phyloP scores from a whole-genome alignment of 176 grass and related monocot species.

The Oryza nivara region DNA sequence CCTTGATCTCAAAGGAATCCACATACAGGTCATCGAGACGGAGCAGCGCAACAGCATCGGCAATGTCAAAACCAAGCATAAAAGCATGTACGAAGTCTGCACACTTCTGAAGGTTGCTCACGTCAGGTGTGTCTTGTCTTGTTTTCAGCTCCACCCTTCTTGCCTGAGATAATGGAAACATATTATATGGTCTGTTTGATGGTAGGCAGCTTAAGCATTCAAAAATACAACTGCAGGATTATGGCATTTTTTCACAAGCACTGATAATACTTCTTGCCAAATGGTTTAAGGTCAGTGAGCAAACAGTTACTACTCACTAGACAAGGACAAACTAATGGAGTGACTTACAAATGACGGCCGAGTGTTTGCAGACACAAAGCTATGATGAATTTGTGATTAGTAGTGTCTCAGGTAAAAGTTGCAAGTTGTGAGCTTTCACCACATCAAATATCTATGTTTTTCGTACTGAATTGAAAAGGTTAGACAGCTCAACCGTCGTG shows the following conservation, averaged over 20 bases:
- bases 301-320: background rate
- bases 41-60: constrained; percentile 65
- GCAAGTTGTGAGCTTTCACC: background rate
- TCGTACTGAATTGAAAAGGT: background rate
- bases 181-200: background rate
- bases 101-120: constrained; percentile 87
- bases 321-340: background rate
- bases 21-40: constrained; percentile 87
- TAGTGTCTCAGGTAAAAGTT: background rate
- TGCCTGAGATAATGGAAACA: constrained; percentile 48
- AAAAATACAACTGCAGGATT: background rate
- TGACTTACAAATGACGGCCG: background rate
- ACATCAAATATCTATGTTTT: background rate
- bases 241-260: background rate
- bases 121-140: constrained; percentile 73
- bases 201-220: background rate
- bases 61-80: constrained; percentile 91
- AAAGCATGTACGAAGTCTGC: constrained; percentile 84
- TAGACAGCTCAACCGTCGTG: too few species aligned
- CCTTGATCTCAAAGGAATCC: constrained; percentile 97
- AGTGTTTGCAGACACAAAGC: background rate
- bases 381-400: background rate
- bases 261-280: background rate
- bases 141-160: constrained; percentile 89
- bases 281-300: background rate